These are phyloP conservation scores for Taphrina confusa DNA, from an alignment of 1,139 yeast genomes.

Conservation along the genomic window DNA sequence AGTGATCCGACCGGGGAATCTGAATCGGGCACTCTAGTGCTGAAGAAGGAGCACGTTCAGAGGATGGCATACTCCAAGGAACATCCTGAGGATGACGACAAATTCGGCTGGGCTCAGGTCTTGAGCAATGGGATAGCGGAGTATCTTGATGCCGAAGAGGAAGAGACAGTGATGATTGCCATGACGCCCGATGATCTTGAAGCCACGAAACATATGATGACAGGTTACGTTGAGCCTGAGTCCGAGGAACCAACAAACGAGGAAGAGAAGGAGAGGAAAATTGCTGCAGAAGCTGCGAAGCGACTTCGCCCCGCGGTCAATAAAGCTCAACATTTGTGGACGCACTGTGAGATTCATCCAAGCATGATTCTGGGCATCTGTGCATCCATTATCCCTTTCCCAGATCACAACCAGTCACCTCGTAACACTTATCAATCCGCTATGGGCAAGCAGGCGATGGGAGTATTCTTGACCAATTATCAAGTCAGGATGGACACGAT, in stretches of 20 bases:
- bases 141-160: constrained; percentile 96
- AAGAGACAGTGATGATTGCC: constrained; percentile 96
- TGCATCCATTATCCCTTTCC: constrained; percentile 98
- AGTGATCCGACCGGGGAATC: constrained; percentile 44
- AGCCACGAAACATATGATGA: constrained; percentile 59
- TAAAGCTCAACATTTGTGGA: constrained; percentile 77
- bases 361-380: constrained; percentile 98
- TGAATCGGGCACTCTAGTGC: constrained; percentile 70
- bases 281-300: constrained; percentile 71
- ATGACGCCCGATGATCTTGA: constrained; percentile 98
- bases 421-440: constrained; percentile 99
- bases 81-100: constrained; percentile 55
- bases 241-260: constrained; percentile 47
- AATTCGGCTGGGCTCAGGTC: constrained; percentile 81
- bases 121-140: constrained; percentile 86
- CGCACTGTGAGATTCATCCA: constrained; percentile 99
- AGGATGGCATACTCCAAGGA: constrained; percentile 68
- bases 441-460: constrained; percentile 99
- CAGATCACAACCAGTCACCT: constrained; percentile 98
- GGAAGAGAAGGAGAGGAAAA: constrained; percentile 45
- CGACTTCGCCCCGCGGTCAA: constrained; percentile 74
- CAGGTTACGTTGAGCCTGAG: constrained; percentile 46
- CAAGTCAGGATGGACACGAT: constrained; percentile 98
- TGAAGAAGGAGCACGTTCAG: constrained; percentile 80
- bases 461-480: constrained; percentile 95